Evolutionary conservation across 1,284 basidiomycete species (phyloP).

Genomic region (Apiotrichum domesticum): DNA sequence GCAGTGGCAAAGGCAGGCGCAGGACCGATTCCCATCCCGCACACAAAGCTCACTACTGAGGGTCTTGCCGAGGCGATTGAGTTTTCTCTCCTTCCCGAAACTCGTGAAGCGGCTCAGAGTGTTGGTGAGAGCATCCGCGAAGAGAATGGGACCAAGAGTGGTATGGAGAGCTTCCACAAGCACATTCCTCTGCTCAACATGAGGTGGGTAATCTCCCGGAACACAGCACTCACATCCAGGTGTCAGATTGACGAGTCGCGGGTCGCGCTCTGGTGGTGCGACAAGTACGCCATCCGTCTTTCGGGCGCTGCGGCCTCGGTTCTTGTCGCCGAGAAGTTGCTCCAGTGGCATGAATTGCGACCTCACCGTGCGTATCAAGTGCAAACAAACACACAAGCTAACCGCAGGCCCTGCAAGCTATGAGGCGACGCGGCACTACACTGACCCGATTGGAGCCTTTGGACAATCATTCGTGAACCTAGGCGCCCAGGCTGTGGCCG

Average conservation of each 20-base stretch:
- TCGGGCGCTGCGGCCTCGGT: slow-evolving; percentile 55
- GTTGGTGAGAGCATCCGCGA: slow-evolving; percentile 54
- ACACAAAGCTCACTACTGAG: slow-evolving; percentile 53
- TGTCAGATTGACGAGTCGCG: slow-evolving; percentile 55
- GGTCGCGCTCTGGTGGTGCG: slow-evolving; percentile 58
- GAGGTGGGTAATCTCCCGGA: slow-evolving; percentile 36
- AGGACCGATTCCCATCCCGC: slow-evolving; percentile 58
- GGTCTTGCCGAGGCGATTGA: slow-evolving; percentile 55
- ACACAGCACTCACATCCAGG: slow-evolving; percentile 27
- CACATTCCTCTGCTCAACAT: slow-evolving; percentile 60
- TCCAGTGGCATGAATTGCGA: slow-evolving; percentile 51
- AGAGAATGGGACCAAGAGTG: slow-evolving; percentile 55
- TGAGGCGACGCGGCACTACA: slow-evolving; percentile 34
- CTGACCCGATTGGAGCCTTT: slow-evolving; percentile 26
- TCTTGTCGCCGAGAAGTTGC: slow-evolving; percentile 50
- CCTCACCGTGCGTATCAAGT: slow-evolving; percentile 49
- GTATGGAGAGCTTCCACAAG: slow-evolving; percentile 57
- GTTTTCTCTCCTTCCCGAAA: slow-evolving; percentile 50
- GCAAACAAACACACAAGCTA: not conserved
- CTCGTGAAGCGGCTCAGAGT: slow-evolving; percentile 51
- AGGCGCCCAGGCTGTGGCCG: slow-evolving; percentile 49
- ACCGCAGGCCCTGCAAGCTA: slow-evolving; percentile 55
- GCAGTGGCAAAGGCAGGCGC: slow-evolving; percentile 63
- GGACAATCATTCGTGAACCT: slow-evolving; percentile 53
- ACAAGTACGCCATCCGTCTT: slow-evolving; percentile 53